phyloP scores from a whole-genome alignment of 345 rosid genomes.

The Schrenkiella parvula region DNA sequence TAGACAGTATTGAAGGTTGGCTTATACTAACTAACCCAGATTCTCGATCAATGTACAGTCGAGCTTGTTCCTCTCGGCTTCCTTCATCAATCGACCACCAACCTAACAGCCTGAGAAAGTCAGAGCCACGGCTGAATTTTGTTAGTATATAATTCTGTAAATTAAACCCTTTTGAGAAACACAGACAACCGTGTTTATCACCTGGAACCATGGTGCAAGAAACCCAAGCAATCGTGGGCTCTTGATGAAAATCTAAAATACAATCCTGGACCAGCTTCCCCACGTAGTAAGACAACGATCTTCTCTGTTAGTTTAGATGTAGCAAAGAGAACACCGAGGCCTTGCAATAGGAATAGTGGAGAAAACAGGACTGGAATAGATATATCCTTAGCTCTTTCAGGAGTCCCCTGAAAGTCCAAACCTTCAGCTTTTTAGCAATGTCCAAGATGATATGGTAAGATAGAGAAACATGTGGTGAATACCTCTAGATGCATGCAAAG shows the following conservation, averaged over 20 bases:
- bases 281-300: slow-evolving; percentile 57
- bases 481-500: slow-evolving; percentile 97
- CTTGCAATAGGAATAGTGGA: slow-evolving; percentile 87
- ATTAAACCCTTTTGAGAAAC: neutral
- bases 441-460: slow-evolving; percentile 22
- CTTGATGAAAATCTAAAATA: slow-evolving; percentile 69
- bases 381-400: slow-evolving; percentile 67
- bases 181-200: slow-evolving; percentile 28
- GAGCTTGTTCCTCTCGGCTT: slow-evolving; percentile 90
- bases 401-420: slow-evolving; percentile 76
- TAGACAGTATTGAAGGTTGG: neutral
- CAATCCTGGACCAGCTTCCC: slow-evolving; percentile 67
- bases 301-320: slow-evolving; percentile 72
- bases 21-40: slow-evolving; percentile 59
- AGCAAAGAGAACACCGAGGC: slow-evolving; percentile 80
- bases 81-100: slow-evolving; percentile 99
- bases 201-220: slow-evolving; percentile 98
- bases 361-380: slow-evolving; percentile 78
- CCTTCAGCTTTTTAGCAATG: slow-evolving; percentile 24
- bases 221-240: slow-evolving; percentile 78
- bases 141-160: neutral
- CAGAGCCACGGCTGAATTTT: neutral
- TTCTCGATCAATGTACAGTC: slow-evolving; percentile 58
- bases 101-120: slow-evolving; percentile 69
- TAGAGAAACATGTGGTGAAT: slow-evolving; percentile 31